Evolutionary conservation across 1,284 basidiomycete genomes (phyloP), one percentile per base, ranked within the genome.

Genomic region (Boletus nobilissimus): DNA sequence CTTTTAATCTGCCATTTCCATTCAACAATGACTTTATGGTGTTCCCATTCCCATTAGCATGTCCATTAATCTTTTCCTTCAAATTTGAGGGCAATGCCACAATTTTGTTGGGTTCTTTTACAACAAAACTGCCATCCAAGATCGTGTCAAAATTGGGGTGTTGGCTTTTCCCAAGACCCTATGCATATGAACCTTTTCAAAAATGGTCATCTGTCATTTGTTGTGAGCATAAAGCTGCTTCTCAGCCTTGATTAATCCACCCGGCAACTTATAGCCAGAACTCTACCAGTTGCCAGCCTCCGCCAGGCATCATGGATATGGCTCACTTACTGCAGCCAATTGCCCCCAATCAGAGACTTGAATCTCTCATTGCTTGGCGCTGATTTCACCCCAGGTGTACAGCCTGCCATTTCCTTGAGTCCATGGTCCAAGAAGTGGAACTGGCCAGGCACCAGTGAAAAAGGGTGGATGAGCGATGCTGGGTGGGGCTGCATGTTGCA

Each of bases 401-500:
- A 83, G 73, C 66, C 77, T 3, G 69, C 79, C 46, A 79, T 67
- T 0, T 73, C 84, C 16, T 86, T 81, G 11, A 84, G 84, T 48
- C 87, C 90, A 73, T 87, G 87, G 73, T 79, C 84, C 32, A 87
- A 87, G 82, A 87, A 86, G 78, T 90, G 89, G 90, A 87, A 88
- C 73, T 91, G 90, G 88, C 87, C 87, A 24, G 83, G 89, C 43
- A 85, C 89, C 3, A 91, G 90, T 0, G 95, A 96, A 83, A 94
- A 94, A 82, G 95, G 94, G 1, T 94, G 97, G 91, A 96, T 94
- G n/a, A 96, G 92, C 80, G 98, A 99, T 88, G 90, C 96, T 0
- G 98, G 98, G 0, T 99, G 98, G 98, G 98, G 98, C 0, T 99
- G 98, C 86, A 99, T 99, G 98, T 86, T 99, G 40, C 88, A 98